Conservation (phyloP, 2,329 filamentous ascomycete species). For the Aspergillus awamori region DNA sequence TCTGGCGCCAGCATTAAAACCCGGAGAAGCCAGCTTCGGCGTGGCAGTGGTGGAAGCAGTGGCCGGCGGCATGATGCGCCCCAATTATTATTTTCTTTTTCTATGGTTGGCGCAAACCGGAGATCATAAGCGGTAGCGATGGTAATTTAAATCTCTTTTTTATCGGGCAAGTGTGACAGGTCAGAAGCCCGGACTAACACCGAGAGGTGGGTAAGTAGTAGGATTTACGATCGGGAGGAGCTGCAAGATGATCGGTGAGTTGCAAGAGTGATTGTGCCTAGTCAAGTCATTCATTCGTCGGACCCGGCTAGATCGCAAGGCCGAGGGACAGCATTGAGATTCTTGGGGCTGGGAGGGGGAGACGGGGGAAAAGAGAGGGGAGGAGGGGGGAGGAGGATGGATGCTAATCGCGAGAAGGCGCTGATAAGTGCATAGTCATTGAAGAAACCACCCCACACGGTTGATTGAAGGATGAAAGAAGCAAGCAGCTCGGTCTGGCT, state of each 20-base stretch:
- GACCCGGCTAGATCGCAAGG: constrained; percentile 2
- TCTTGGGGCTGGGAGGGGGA: too few relatives aligned
- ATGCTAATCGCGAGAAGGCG: constrained; percentile 2
- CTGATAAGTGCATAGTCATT: constrained; percentile 1
- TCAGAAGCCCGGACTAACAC: neutral
- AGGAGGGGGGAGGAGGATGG: neutral
- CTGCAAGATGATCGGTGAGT: neutral
- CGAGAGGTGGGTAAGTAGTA: neutral
- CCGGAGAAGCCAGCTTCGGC: constrained; percentile 38
- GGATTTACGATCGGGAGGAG: neutral
- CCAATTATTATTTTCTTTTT: neutral
- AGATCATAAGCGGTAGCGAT: neutral
- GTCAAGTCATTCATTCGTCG: neutral
- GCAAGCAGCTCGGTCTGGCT: neutral
- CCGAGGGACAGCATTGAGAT: neutral
- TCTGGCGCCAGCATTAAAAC: constrained; percentile 49
- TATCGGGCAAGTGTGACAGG: neutral
- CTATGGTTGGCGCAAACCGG: neutral
- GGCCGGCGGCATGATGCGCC: constrained; percentile 37
- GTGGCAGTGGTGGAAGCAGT: constrained; percentile 33
- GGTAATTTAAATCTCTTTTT: too few relatives aligned
- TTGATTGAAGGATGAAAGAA: neutral
- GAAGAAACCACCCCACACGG: neutral
- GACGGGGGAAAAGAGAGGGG: too few relatives aligned
- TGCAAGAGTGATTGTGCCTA: neutral